Base-by-base conservation (phyloP, 495 filamentous ascomycete species). In the Hypoxylon fuscum region DNA sequence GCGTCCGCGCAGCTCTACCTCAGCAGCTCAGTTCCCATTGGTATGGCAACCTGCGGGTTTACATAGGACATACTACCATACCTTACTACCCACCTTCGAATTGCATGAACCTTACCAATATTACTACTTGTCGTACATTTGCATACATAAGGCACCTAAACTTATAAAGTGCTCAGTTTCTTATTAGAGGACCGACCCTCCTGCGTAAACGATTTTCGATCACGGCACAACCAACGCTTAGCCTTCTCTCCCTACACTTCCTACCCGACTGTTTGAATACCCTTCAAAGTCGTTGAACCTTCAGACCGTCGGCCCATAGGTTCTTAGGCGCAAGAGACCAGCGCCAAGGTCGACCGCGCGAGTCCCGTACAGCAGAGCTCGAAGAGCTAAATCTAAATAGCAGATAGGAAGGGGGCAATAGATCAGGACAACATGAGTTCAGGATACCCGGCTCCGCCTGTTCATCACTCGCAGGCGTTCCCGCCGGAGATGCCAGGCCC, bases 401-500 rank as follows among this genome's bases (percentile, higher is more conserved):
- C 21, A 65, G 22, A 14, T 65, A 29, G 53, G 49, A 22, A 23
- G 62, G 56, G 45, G 35, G 52, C 31, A 45, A 49, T 20, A 62
- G 66, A 56, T 21, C 11, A 32, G 44, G 51, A 6, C 62, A 66
- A 48, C 12, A 72, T 72, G 69, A 68, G 66, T 68, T 72, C 69
- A 64, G 69, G 69, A 57, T 72, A 72, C 20, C 67, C 69, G 45
- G 69, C 69, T 49, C 66, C 69, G 59, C 66, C 69, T 58, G 57
- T 68, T 23, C 68, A 72, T 40, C 69, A 72, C 52, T 58, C 64
- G 25, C 64, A 67, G 37, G 58, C 58, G 2, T 68, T 63, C 54
- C 58, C 58, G 54, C 62, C 66, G 18, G 69, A 72, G 49, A 69
- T 72, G 66, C 53, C 66, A 34, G 69, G 66, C 9, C 59, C 66